Conservation (phyloP, 306 rosid genomes). For the Glycine latifolia region DNA sequence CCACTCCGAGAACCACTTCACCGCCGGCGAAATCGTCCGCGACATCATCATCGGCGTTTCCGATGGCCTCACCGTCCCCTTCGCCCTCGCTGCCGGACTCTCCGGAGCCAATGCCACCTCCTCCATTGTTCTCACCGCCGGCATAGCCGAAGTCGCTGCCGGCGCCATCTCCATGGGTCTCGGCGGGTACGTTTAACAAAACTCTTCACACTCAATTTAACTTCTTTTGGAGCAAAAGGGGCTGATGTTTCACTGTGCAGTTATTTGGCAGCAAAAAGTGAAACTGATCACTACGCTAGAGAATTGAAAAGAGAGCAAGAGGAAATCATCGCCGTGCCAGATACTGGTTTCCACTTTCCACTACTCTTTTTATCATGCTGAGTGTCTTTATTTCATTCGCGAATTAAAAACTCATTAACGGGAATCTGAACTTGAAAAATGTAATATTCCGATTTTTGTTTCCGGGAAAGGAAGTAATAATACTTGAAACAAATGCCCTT, state of each 20-base stretch:
- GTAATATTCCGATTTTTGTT: too few relatives aligned
- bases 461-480: too few relatives aligned
- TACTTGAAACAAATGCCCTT: too few relatives aligned
- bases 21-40: conserved; percentile 72
- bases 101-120: conserved; percentile 77
- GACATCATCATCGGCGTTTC: conserved; percentile 79
- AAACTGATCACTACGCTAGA: conserved; percentile 79
- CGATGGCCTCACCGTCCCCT: conserved; percentile 79
- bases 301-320: conserved; percentile 88
- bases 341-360: conserved; percentile 57
- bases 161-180: conserved; percentile 85
- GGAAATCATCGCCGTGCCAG: conserved; percentile 77
- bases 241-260: conserved; percentile 46
- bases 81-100: conserved; percentile 76
- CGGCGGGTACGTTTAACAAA: conserved; percentile 66
- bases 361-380: too few relatives aligned
- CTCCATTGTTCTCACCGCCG: conserved; percentile 74
- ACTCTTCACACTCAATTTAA: not conserved
- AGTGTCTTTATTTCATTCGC: too few relatives aligned
- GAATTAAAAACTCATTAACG: too few relatives aligned
- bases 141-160: conserved; percentile 78
- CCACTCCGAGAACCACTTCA: conserved; percentile 74
- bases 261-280: conserved; percentile 92
- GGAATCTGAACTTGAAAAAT: too few relatives aligned
- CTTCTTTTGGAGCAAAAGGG: not conserved